These are phyloP conservation scores for Bretziella fagacearum DNA, from an alignment of 2,329 filamentous ascomycete genomes.

Conservation along the genomic window DNA sequence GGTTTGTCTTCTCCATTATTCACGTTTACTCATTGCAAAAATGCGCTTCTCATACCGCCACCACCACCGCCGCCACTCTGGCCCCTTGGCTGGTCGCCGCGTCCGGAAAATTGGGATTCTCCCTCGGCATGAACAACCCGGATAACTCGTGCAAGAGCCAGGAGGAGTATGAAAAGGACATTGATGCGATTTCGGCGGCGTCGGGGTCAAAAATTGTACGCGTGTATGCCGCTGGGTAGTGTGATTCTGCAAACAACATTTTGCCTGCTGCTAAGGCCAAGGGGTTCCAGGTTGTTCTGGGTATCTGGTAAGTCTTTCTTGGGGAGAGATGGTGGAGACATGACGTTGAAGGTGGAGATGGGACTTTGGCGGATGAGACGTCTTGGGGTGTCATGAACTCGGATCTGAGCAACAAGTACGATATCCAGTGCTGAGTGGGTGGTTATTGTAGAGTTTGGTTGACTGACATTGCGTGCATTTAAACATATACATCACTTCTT, in stretches of 20 bases:
- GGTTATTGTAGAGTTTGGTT: not conserved
- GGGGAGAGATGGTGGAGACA: not conserved
- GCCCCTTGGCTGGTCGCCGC: constrained; percentile 24
- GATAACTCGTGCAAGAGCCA: constrained; percentile 44
- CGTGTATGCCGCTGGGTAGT: constrained; percentile 50
- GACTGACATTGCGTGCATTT: not conserved
- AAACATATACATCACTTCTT: not conserved
- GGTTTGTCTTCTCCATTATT: not conserved
- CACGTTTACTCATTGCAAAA: not conserved
- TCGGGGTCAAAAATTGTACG: constrained; percentile 40
- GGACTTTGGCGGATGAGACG: constrained; percentile 43
- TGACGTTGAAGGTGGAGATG: constrained; percentile 22
- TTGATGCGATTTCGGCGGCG: constrained; percentile 38
- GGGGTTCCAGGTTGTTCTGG: constrained; percentile 50
- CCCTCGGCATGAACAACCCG: constrained; percentile 46
- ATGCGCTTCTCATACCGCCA: constrained; percentile 14
- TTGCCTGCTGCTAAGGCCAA: constrained; percentile 48
- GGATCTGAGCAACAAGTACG: constrained; percentile 39
- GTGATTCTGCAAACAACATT: constrained; percentile 44
- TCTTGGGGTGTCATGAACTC: constrained; percentile 53
- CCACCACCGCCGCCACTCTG: constrained; percentile 14
- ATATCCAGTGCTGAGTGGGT: constrained; percentile 18
- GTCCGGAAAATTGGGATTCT: constrained; percentile 38
- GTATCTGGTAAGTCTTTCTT: constrained; percentile 40
- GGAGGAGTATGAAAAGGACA: constrained; percentile 47